These are phyloP conservation scores for Lasiosphaeria ovina DNA, from an alignment of 495 filamentous ascomycete species.

Conservation along the genomic window DNA sequence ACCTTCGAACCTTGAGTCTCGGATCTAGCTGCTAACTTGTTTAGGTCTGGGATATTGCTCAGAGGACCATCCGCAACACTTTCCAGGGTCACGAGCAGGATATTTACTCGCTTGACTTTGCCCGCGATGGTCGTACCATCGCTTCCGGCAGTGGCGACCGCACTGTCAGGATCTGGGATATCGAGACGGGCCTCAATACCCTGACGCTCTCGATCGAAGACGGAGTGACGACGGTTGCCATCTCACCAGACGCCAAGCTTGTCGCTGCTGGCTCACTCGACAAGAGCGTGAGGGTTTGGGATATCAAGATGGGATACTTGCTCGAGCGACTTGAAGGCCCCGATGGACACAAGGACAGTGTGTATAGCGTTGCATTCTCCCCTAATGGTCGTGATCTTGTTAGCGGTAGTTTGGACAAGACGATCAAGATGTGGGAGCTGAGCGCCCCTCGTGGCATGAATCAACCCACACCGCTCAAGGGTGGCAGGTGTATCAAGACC, in stretches of 20 bases:
- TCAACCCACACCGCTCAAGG: slow-evolving; percentile 58
- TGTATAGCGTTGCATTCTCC: slow-evolving; percentile 90
- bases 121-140: slow-evolving; percentile 81
- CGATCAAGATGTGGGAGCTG: slow-evolving; percentile 94
- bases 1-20: background rate
- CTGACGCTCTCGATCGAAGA: slow-evolving; percentile 83
- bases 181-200: slow-evolving; percentile 68
- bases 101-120: slow-evolving; percentile 91
- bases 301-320: slow-evolving; percentile 74
- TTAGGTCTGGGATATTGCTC: slow-evolving; percentile 84
- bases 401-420: slow-evolving; percentile 87
- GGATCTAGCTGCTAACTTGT: slow-evolving; percentile 10
- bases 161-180: slow-evolving; percentile 87
- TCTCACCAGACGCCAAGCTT: slow-evolving; percentile 82
- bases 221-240: slow-evolving; percentile 87
- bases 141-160: slow-evolving; percentile 86
- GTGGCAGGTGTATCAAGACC: slow-evolving; percentile 79
- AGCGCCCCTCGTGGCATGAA: slow-evolving; percentile 61
- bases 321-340: slow-evolving; percentile 80
- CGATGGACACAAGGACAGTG: slow-evolving; percentile 86
- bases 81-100: slow-evolving; percentile 89
- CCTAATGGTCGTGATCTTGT: slow-evolving; percentile 85
- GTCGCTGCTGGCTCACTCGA: slow-evolving; percentile 87
- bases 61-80: slow-evolving; percentile 72
- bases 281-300: slow-evolving; percentile 90